These are phyloP conservation scores for Ramularia endophylla DNA, from an alignment of 2,329 filamentous ascomycete species.

Conservation along the genomic window DNA sequence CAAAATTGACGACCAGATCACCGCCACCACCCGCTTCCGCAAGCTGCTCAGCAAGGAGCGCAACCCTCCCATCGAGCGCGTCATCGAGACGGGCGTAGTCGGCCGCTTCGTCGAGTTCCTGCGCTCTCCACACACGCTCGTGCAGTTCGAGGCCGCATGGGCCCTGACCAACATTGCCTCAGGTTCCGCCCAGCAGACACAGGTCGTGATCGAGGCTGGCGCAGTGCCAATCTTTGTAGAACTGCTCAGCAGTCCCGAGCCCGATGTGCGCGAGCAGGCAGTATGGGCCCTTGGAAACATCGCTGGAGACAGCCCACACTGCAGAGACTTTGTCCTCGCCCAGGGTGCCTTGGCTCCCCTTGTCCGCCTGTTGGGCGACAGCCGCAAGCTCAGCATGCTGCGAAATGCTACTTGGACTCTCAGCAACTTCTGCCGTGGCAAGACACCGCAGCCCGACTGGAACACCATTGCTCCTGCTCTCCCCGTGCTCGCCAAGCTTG, in stretches of 20 bases:
- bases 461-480: constrained; percentile 89
- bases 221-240: constrained; percentile 99
- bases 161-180: constrained; percentile 99
- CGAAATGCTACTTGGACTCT: constrained; percentile 98
- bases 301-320: constrained; percentile 94
- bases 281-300: constrained; percentile 99
- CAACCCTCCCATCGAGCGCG: constrained; percentile 97
- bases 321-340: constrained; percentile 91
- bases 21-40: constrained; percentile 96
- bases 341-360: constrained; percentile 88
- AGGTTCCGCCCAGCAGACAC: constrained; percentile 92
- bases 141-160: constrained; percentile 99
- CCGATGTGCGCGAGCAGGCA: constrained; percentile 95
- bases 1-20: constrained; percentile 95
- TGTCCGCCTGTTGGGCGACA: constrained; percentile 84
- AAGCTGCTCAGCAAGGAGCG: constrained; percentile 98
- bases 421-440: constrained; percentile 99
- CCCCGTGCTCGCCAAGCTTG: constrained; percentile 90
- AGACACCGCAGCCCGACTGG: constrained; percentile 98
- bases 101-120: constrained; percentile 98
- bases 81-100: constrained; percentile 98
- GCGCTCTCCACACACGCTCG: constrained; percentile 91
- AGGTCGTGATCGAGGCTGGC: constrained; percentile 97
- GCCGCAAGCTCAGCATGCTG: constrained; percentile 98
- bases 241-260: constrained; percentile 88